Conservation (phyloP, 2,329 filamentous ascomycete genomes). For the Colletotrichum theobromicola region DNA sequence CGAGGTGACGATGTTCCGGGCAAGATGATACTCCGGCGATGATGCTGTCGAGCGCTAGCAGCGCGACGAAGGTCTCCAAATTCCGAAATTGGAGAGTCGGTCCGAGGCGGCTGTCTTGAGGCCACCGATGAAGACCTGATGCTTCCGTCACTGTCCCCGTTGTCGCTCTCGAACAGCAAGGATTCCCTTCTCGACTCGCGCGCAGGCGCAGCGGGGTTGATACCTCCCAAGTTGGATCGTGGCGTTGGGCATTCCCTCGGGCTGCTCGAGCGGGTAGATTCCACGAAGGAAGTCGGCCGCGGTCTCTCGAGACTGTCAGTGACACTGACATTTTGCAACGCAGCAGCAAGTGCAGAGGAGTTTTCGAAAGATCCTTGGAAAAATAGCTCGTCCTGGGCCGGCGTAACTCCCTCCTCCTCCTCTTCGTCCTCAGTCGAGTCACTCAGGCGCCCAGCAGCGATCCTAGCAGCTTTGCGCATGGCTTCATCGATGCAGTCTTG, state of each 20-base stretch:
- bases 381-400: slow-evolving; percentile 57
- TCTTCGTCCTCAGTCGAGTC: slow-evolving; percentile 74
- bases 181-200: slow-evolving; percentile 77
- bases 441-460: slow-evolving; percentile 83
- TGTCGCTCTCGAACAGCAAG: slow-evolving; percentile 82
- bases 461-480: slow-evolving; percentile 85
- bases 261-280: slow-evolving; percentile 86
- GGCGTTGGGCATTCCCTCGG: slow-evolving; percentile 91
- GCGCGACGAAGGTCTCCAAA: slow-evolving; percentile 77
- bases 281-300: slow-evolving; percentile 61
- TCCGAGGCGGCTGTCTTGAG: slow-evolving; percentile 70
- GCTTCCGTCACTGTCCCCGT: slow-evolving; percentile 87
- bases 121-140: slow-evolving; percentile 79
- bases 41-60: slow-evolving; percentile 80
- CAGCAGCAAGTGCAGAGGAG: slow-evolving; percentile 61
- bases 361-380: slow-evolving; percentile 64
- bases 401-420: slow-evolving; percentile 46
- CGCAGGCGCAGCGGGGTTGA: slow-evolving; percentile 62
- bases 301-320: slow-evolving; percentile 50
- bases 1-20: slow-evolving; percentile 79
- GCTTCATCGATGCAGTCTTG: slow-evolving; percentile 96
- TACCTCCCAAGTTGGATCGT: slow-evolving; percentile 73
- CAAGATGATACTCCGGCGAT: slow-evolving; percentile 85
- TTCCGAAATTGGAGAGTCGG: slow-evolving; percentile 91
- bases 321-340: slow-evolving; percentile 52